phyloP scores from a whole-genome alignment of 768 basidiomycete species.

The Dentipellis fragilis region DNA sequence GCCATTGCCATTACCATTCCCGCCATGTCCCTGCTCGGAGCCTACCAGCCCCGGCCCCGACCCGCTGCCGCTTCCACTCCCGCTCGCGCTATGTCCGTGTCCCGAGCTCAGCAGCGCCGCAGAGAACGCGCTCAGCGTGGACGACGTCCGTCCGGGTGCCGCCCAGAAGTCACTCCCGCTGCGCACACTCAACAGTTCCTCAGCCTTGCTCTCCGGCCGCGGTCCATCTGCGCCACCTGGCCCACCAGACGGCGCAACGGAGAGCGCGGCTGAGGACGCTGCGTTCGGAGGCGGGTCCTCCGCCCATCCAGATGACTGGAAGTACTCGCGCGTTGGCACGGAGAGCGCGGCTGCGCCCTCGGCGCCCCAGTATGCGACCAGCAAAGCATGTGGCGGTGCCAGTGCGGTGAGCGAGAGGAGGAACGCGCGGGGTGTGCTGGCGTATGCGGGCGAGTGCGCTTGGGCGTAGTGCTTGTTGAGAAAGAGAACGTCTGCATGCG shows the following conservation, averaged over 20 bases:
- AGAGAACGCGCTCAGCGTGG: slow-evolving; percentile 47
- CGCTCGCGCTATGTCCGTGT: slow-evolving; percentile 9
- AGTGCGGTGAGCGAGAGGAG: slow-evolving; percentile 61
- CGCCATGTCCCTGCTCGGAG: neutral
- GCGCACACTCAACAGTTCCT: slow-evolving; percentile 36
- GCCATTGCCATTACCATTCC: neutral
- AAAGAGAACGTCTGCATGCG: slow-evolving; percentile 77
- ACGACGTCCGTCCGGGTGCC: slow-evolving; percentile 33
- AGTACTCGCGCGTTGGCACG: slow-evolving; percentile 76
- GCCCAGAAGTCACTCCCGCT: slow-evolving; percentile 79
- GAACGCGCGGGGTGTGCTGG: slow-evolving; percentile 63
- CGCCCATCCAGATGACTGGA: slow-evolving; percentile 78
- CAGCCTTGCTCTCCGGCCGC: slow-evolving; percentile 8
- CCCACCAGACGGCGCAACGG: slow-evolving; percentile 11
- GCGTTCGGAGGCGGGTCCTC: slow-evolving; percentile 30
- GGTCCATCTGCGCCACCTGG: neutral
- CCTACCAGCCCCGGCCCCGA: neutral
- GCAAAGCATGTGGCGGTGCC: slow-evolving; percentile 63
- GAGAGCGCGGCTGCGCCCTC: slow-evolving; percentile 77
- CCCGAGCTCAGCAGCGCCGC: slow-evolving; percentile 12
- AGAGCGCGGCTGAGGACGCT: slow-evolving; percentile 16
- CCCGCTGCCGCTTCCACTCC: neutral
- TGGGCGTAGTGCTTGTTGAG: slow-evolving; percentile 65
- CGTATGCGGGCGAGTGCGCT: slow-evolving; percentile 46
- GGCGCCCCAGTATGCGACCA: slow-evolving; percentile 74